Percentiles rank a stretch among this genome's conserved stretches.
phyloP scores from a whole-genome alignment of 2,329 filamentous ascomycete genomes.

The Rhexocercosporidium sp. region DNA sequence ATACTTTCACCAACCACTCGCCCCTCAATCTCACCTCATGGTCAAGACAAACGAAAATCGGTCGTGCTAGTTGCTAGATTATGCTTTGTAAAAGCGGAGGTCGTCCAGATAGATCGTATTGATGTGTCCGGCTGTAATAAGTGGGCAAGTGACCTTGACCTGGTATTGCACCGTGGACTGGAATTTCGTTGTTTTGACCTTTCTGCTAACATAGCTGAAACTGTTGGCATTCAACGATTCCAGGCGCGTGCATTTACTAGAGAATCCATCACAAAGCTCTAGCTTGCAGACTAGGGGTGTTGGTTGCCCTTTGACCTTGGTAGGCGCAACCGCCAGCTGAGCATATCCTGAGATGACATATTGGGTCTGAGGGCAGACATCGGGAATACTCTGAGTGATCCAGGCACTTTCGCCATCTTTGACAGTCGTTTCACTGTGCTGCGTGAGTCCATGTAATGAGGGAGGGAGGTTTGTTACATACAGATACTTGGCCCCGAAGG shows the following conservation, averaged over 20 bases:
- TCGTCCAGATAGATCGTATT: slow-evolving; percentile 18
- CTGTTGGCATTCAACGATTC: background rate
- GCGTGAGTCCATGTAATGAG: background rate
- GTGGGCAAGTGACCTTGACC: slow-evolving; percentile 9
- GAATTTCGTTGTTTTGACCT: background rate
- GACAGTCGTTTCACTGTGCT: background rate
- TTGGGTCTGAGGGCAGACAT: background rate
- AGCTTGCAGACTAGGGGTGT: slow-evolving; percentile 1
- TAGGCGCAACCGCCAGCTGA: background rate
- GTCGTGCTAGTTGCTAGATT: background rate
- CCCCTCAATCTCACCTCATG: background rate
- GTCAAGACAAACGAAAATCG: background rate
- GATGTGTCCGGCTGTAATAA: background rate
- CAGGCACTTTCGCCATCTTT: background rate
- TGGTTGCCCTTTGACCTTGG: background rate
- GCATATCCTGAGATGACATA: slow-evolving; percentile 13
- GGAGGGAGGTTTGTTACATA: background rate
- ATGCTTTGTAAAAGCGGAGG: background rate
- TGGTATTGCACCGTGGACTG: background rate
- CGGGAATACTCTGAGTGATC: background rate
- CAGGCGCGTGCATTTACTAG: background rate
- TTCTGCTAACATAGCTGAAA: background rate
- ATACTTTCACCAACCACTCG: background rate
- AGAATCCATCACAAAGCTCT: background rate
- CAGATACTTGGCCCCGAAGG: background rate